A percentile compares a stretch with the other conserved stretches of the same genome.
phyloP scores from a whole-genome alignment of 2,329 filamentous ascomycete species.

The Talaromyces verruculosus region DNA sequence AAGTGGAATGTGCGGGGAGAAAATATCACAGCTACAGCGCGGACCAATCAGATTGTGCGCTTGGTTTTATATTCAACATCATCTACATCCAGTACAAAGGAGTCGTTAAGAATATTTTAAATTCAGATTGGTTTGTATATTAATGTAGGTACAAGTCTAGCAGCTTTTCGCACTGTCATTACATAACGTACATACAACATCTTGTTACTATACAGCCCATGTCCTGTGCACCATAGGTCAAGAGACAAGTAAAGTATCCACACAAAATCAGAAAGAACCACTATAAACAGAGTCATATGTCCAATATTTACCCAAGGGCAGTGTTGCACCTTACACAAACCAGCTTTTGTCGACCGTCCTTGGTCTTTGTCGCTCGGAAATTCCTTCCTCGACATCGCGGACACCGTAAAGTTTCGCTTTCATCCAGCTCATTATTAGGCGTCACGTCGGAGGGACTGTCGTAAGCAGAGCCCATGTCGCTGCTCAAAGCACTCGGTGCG shows the following conservation, averaged over 20 bases:
- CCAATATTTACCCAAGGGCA: constrained; percentile 2
- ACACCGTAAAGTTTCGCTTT: constrained; percentile 51
- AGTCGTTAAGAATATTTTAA: background rate
- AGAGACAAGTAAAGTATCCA: background rate
- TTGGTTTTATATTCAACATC: background rate
- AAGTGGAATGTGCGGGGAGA: constrained; percentile 18
- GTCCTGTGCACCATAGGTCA: background rate
- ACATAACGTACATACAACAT: constrained; percentile 9
- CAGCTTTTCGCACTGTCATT: background rate
- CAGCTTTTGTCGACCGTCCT: constrained; percentile 53
- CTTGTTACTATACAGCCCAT: constrained; percentile 1
- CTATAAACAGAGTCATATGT: background rate
- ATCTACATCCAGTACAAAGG: background rate
- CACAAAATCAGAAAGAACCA: constrained; percentile 1
- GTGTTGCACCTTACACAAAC: constrained; percentile 59
- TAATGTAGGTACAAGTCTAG: background rate
- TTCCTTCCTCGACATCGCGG: constrained; percentile 60
- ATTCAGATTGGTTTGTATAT: background rate
- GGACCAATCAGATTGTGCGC: constrained; percentile 14
- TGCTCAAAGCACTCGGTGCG: constrained; percentile 58
- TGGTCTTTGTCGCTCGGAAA: constrained; percentile 61
- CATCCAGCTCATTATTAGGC: constrained; percentile 1
- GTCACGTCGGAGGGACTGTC: constrained; percentile 44
- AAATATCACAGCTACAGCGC: background rate
- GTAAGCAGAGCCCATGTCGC: constrained; percentile 50